phyloP scores from a whole-genome alignment of 2,329 filamentous ascomycete genomes.

The Paraphaeosphaeria minitans region DNA sequence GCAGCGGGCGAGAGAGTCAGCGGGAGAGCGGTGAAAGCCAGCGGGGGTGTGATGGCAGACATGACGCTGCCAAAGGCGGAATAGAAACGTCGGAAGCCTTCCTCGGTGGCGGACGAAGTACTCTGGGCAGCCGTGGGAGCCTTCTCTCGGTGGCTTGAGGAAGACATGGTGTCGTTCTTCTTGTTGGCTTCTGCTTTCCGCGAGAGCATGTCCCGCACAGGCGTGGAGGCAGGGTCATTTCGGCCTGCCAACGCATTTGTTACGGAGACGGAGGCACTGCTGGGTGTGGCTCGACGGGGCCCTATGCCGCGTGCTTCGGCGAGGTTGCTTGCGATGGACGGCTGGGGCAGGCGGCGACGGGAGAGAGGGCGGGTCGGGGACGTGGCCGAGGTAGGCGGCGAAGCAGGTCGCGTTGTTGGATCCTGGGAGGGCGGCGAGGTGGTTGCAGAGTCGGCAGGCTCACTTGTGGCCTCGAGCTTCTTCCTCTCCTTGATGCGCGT shows the following conservation, averaged over 20 bases:
- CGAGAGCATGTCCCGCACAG: slow-evolving; percentile 40
- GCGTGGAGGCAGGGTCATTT: slow-evolving; percentile 35
- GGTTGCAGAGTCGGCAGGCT: slow-evolving; percentile 18
- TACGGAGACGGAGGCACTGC: slow-evolving; percentile 73
- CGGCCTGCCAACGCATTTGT: slow-evolving; percentile 71
- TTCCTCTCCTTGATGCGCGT: slow-evolving; percentile 68
- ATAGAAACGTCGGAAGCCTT: slow-evolving; percentile 90
- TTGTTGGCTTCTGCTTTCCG: slow-evolving; percentile 30
- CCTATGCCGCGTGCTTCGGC: slow-evolving; percentile 82
- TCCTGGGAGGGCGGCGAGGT: slow-evolving; percentile 20
- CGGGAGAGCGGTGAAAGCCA: slow-evolving; percentile 92
- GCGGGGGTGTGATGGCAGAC: slow-evolving; percentile 83
- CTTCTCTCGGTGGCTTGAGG: slow-evolving; percentile 21
- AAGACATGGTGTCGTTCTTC: slow-evolving; percentile 14
- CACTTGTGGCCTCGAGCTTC: slow-evolving; percentile 6
- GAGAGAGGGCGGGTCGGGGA: slow-evolving; percentile 41
- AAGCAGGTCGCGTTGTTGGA: slow-evolving; percentile 28
- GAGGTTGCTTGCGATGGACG: slow-evolving; percentile 86
- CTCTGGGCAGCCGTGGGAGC: slow-evolving; percentile 18
- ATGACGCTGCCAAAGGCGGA: slow-evolving; percentile 88
- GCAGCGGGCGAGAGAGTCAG: slow-evolving; percentile 53
- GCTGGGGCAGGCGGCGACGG: slow-evolving; percentile 63
- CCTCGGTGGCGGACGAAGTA: slow-evolving; percentile 58
- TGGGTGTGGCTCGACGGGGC: slow-evolving; percentile 65
- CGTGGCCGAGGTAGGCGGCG: slow-evolving; percentile 46